Percentiles rank a stretch among this genome's conserved stretches.
These are phyloP conservation scores for Periconia digitata DNA, from an alignment of 2,329 filamentous ascomycete genomes.

Conservation along the genomic window DNA sequence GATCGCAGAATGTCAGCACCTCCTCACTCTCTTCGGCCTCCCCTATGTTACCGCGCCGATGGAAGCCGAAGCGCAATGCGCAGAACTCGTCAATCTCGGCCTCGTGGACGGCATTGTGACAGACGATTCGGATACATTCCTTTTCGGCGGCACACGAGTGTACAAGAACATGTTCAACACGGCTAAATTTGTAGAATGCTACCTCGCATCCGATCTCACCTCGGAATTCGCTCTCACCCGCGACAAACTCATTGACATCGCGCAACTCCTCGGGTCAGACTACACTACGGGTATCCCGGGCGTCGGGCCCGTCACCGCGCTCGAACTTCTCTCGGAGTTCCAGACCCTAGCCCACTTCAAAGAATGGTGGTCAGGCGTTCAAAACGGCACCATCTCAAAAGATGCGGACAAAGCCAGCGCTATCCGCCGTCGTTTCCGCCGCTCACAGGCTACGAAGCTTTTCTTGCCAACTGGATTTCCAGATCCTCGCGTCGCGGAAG, in stretches of 20 bases:
- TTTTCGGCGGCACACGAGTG: slow-evolving; percentile 92
- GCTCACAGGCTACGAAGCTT: slow-evolving; percentile 75
- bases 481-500: slow-evolving; percentile 72
- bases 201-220: slow-evolving; percentile 79
- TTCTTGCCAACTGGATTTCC: slow-evolving; percentile 85
- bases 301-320: slow-evolving; percentile 88
- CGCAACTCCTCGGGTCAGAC: slow-evolving; percentile 88
- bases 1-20: slow-evolving; percentile 90
- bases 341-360: slow-evolving; percentile 73
- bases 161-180: slow-evolving; percentile 99
- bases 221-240: slow-evolving; percentile 85
- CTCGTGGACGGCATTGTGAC: slow-evolving; percentile 97
- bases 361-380: slow-evolving; percentile 84
- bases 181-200: slow-evolving; percentile 97
- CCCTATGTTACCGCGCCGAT: slow-evolving; percentile 97
- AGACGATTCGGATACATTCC: slow-evolving; percentile 93
- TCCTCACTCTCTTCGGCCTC: slow-evolving; percentile 86
- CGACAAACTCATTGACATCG: slow-evolving; percentile 84
- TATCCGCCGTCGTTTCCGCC: slow-evolving; percentile 86
- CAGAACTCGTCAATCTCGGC: slow-evolving; percentile 80
- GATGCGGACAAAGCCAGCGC: slow-evolving; percentile 56
- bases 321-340: slow-evolving; percentile 94
- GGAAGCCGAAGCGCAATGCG: slow-evolving; percentile 98
- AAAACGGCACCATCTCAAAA: slow-evolving; percentile 65
- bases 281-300: slow-evolving; percentile 92